A percentile compares a stretch with the other conserved stretches of the same genome.
Conservation (phyloP, 2,329 filamentous ascomycete genomes). For the Arthrobotrys musiformis region DNA sequence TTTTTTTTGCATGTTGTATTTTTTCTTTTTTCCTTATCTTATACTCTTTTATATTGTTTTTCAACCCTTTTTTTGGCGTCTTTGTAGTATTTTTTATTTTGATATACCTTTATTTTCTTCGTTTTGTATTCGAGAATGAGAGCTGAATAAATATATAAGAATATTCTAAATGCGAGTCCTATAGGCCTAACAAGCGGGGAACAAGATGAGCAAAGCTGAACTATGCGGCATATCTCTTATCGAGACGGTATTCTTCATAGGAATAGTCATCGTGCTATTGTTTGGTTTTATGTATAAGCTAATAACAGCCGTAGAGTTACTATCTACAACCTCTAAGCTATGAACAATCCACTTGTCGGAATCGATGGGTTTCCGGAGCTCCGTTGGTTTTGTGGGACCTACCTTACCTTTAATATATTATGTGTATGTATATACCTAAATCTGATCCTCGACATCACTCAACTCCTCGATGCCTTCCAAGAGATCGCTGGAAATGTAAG, state of each 20-base stretch:
- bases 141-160: background rate
- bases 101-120: too few species aligned
- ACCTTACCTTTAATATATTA: background rate
- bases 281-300: too few species aligned
- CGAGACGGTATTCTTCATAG: too few species aligned
- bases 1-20: constrained; percentile 3
- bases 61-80: constrained; percentile 5
- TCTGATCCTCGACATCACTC: constrained; percentile 48
- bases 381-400: too few species aligned
- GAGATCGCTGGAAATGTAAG: background rate
- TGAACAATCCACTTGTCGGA: too few species aligned
- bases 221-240: too few species aligned
- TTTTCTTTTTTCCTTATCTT: background rate
- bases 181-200: too few species aligned
- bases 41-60: background rate
- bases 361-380: too few species aligned
- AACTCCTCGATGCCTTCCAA: constrained; percentile 41
- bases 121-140: background rate
- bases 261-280: too few species aligned
- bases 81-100: background rate
- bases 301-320: too few species aligned
- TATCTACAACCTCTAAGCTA: too few species aligned
- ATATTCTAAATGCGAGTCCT: too few species aligned
- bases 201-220: background rate
- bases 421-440: constrained; percentile 9